phyloP scores from a whole-genome alignment of 2,329 filamentous ascomycete genomes.

The Alternaria sp. region DNA sequence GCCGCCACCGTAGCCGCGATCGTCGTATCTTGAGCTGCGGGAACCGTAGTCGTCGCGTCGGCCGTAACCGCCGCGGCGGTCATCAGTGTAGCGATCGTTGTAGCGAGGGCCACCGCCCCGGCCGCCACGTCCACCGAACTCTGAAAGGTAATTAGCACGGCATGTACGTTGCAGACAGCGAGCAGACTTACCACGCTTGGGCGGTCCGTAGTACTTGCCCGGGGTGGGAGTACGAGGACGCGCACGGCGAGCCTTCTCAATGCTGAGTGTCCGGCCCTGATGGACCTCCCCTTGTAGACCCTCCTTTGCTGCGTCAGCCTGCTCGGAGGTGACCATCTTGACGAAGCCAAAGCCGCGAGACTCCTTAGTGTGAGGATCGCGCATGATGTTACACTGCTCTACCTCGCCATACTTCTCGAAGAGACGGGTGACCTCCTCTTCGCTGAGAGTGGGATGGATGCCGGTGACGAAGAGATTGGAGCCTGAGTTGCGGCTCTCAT shows the following conservation, averaged over 20 bases:
- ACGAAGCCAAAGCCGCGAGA: conserved; percentile 99
- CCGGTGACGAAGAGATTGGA: conserved; percentile 99
- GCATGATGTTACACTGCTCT: conserved; percentile 99
- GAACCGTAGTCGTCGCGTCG: conserved; percentile 57
- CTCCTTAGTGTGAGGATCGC: conserved; percentile 97
- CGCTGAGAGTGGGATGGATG: conserved; percentile 89
- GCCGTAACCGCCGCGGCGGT: conserved; percentile 54
- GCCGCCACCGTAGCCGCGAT: conserved; percentile 63
- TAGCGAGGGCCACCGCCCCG: conserved; percentile 58
- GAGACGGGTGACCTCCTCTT: conserved; percentile 89
- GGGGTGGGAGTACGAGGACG: conserved; percentile 95
- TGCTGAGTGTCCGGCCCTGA: conserved; percentile 94
- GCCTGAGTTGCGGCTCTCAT: conserved; percentile 86
- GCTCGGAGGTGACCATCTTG: conserved; percentile 95
- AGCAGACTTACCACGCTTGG: conserved; percentile 81
- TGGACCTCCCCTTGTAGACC: conserved; percentile 93
- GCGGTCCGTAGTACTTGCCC: conserved; percentile 98
- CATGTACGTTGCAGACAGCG: neutral
- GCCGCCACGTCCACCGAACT: conserved; percentile 53
- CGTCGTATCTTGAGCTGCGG: conserved; percentile 47
- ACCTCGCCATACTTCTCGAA: conserved; percentile 99
- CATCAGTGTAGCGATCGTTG: conserved; percentile 55
- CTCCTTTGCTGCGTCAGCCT: conserved; percentile 96
- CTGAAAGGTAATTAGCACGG: conserved; percentile 38
- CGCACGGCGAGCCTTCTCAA: conserved; percentile 96